Base-by-base conservation (phyloP, 192 early-diverging fungal genomes). In the Coemansia guatemalensis region DNA sequence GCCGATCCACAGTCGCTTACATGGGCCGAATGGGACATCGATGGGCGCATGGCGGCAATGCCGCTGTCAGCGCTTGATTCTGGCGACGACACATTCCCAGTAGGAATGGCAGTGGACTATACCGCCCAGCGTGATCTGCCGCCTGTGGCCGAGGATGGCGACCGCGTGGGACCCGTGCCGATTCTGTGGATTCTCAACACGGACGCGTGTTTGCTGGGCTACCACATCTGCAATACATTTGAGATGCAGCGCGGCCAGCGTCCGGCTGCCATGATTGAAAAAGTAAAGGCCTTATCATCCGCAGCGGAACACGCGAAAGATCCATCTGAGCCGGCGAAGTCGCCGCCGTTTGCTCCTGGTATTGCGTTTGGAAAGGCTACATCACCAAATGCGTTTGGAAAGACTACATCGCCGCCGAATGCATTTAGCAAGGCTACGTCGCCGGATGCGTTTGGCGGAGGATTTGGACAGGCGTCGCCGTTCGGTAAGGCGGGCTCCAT, bases 31-130 rank as follows among this genome's bases (percentile, higher is more conserved):
- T 91, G 87, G 90, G 75, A 74, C 47, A 78, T 92, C n/a, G 82
- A 80, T 11, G 91, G 90, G 24, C 47, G 48, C 8, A 67, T 81
- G 44, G 78, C 85, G 5, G 72, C 67, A 18, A 71, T 92, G 55
- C 91, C 92, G 14, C 49, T 91, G 18, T 75, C 85, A 14, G 69
- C 67, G 18, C 18, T 76, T 8, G 23, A 23, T 26, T 24, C 66
- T 41, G 67, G 84, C 30, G 51, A 63, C 30, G 56, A 94, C 56
- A 87, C 88, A 5, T 77, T 71, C 30, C 84, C 89, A 5, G 51
- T 93, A 0, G 94, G 94, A 4, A 58, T 89, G 49, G 92, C 85
- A 11, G 25, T 94, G 44, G 94, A 96, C 76, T 86, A 88, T 56
- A 86, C 90, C 22, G 74, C 81, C 26, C 78, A 71, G n/a, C 82